These are phyloP conservation scores for Eimeria falciformis DNA, from an alignment of 169 alveolate species.

Conservation along the genomic window DNA sequence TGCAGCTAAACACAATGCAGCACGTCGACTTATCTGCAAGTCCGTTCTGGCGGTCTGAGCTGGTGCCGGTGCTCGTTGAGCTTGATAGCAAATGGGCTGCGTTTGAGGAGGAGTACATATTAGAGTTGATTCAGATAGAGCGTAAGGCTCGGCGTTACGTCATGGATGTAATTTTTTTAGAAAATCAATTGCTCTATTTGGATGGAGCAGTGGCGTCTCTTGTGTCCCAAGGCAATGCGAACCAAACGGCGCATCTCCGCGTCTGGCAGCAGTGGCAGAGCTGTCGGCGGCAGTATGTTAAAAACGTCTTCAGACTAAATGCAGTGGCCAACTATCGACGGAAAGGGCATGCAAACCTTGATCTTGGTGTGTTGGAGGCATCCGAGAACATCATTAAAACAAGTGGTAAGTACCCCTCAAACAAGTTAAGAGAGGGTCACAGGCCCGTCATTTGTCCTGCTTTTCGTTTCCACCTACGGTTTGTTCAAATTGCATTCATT, in stretches of 20 bases:
- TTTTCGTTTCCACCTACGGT: too few relatives aligned
- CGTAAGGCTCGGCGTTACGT: slow-evolving; percentile 73
- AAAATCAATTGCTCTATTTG: slow-evolving; percentile 34
- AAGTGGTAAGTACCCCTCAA: slow-evolving; percentile 29
- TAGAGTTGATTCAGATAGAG: slow-evolving; percentile 73
- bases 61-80: slow-evolving; percentile 75
- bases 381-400: slow-evolving; percentile 64
- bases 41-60: slow-evolving; percentile 69
- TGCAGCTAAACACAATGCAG: slow-evolving; percentile 61
- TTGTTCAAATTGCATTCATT: too few relatives aligned
- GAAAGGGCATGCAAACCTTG: slow-evolving; percentile 48
- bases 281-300: slow-evolving; percentile 49
- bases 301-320: slow-evolving; percentile 37
- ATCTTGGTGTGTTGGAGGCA: slow-evolving; percentile 45
- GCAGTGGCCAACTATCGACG: slow-evolving; percentile 54
- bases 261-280: slow-evolving; percentile 71
- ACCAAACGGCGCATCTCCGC: slow-evolving; percentile 22
- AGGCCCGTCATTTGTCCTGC: too few relatives aligned
- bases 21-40: background rate
- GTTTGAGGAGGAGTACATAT: slow-evolving; percentile 74
- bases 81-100: slow-evolving; percentile 74
- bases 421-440: too few relatives aligned
- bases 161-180: slow-evolving; percentile 47
- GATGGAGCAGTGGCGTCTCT: slow-evolving; percentile 71
- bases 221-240: slow-evolving; percentile 46